Evolutionary conservation across 768 basidiomycete genomes (phyloP), one percentile per base, ranked within the genome.

Genomic region (Lactarius trivialis): DNA sequence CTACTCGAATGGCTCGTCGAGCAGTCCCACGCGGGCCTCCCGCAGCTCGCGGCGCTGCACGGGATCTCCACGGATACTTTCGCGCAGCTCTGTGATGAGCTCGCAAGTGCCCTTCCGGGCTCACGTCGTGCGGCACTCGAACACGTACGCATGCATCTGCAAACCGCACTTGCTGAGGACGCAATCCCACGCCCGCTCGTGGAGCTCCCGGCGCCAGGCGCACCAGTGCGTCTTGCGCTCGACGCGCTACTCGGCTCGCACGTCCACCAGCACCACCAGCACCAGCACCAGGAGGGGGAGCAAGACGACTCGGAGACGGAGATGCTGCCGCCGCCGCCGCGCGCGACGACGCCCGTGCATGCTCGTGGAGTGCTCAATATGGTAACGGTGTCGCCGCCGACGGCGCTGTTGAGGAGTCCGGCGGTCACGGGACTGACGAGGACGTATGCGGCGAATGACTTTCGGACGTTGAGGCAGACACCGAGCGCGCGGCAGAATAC

Each of bases 371-470:
- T 85, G 50, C 73, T 91, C 32, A 85, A 82, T 19, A 77, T 87
- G 36, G 81, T 86, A 6, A 77, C 81, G 6, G 79, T 88, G 26
- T 89, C 88, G 2, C 89, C 88, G 4, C 85, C 88, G 3, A 82
- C 83, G 9, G 82, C 88, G 7, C 67, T 91, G 26, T 75, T 90
- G 54, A 79, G 89, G 41, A 87, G 86, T 0, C 86, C 88, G 0
- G 85, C 84, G 0, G 82, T 85, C 26, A 88, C 87, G 0, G 88
- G 88, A 19, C 78, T 93, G 30, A 92, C 91, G 12, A 93, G 92
- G 75, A 91, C 81, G 63, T 93, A 93, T 66, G 72, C 71, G 24
- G 87, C 82, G 70, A 91, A 93, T 67, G 91, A 93, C 71, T 93
- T 93, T 68, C 79, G 91, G 57, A 82, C 88, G 70, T 76, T 91